Conservation (phyloP, 208 protist species). For the Wallacemonas sp. region DNA sequence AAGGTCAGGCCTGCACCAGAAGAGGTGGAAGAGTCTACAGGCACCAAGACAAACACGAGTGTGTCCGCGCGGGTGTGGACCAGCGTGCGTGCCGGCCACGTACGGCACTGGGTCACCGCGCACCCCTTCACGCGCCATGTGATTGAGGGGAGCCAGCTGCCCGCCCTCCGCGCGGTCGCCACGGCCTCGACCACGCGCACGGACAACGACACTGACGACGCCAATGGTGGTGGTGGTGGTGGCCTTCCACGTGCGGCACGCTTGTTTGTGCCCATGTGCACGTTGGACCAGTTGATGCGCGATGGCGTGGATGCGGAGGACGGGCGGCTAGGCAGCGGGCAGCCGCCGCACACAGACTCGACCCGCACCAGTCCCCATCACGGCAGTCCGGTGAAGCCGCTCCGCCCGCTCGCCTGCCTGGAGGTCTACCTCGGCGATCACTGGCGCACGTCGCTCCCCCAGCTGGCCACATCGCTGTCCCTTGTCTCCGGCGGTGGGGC, state of each 20-base stretch:
- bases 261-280: background rate
- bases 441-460: slow-evolving; percentile 6
- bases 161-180: background rate
- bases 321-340: too few relatives aligned
- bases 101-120: slow-evolving; percentile 27
- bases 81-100: background rate
- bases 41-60: too few relatives aligned
- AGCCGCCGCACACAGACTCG: too few relatives aligned
- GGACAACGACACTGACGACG: background rate
- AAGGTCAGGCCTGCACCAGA: too few relatives aligned
- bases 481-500: too few relatives aligned
- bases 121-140: slow-evolving; percentile 56
- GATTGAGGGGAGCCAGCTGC: slow-evolving; percentile 49
- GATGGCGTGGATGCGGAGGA: background rate
- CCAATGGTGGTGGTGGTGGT: background rate
- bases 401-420: background rate
- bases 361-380: too few relatives aligned
- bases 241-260: background rate
- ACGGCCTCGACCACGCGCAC: background rate
- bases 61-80: background rate
- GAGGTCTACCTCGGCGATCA: slow-evolving; percentile 9
- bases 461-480: too few relatives aligned
- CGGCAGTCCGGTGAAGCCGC: background rate
- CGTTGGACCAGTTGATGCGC: slow-evolving; percentile 1
- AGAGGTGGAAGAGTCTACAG: too few relatives aligned